Conservation (phyloP, 768 basidiomycete species). For the Sarcodon sp. region DNA sequence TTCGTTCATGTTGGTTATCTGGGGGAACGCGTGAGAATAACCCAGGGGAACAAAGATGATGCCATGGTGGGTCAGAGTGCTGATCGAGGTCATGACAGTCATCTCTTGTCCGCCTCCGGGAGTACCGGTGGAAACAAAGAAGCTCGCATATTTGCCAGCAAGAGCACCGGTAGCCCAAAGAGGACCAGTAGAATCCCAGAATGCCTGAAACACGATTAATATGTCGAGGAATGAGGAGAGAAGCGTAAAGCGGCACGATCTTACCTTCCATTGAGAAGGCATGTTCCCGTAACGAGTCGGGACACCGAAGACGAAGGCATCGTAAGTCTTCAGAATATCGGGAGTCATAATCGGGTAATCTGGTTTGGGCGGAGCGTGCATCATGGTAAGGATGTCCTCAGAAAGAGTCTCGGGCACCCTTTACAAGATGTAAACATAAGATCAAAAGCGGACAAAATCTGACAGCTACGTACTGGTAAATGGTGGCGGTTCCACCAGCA, state of each 20-base stretch:
- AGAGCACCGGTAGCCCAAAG: conserved; percentile 52
- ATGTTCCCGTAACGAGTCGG: conserved; percentile 77
- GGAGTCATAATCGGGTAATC: conserved; percentile 60
- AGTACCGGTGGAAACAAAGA: conserved; percentile 61
- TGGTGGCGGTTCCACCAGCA: conserved; percentile 31
- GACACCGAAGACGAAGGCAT: conserved; percentile 70
- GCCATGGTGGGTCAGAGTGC: conserved; percentile 60
- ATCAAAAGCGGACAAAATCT: not conserved
- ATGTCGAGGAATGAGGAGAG: not conserved
- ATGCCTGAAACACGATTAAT: conserved; percentile 27
- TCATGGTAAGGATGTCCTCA: conserved; percentile 46
- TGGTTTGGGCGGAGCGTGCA: conserved; percentile 65
- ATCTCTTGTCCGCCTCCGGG: conserved; percentile 70
- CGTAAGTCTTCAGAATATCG: conserved; percentile 40
- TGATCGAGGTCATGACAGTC: conserved; percentile 37
- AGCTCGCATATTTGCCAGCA: conserved; percentile 62
- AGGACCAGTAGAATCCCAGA: conserved; percentile 69
- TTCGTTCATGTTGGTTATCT: conserved; percentile 28
- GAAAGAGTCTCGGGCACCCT: conserved; percentile 76
- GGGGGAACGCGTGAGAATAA: conserved; percentile 32
- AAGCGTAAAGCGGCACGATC: no score
- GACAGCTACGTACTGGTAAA: conserved; percentile 27
- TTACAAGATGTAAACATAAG: not conserved
- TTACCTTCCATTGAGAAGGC: conserved; percentile 70
- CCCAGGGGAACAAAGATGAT: conserved; percentile 63